Evolutionary conservation across 2,329 filamentous ascomycete species (phyloP).

Genomic region (Tolypocladium inflatum): DNA sequence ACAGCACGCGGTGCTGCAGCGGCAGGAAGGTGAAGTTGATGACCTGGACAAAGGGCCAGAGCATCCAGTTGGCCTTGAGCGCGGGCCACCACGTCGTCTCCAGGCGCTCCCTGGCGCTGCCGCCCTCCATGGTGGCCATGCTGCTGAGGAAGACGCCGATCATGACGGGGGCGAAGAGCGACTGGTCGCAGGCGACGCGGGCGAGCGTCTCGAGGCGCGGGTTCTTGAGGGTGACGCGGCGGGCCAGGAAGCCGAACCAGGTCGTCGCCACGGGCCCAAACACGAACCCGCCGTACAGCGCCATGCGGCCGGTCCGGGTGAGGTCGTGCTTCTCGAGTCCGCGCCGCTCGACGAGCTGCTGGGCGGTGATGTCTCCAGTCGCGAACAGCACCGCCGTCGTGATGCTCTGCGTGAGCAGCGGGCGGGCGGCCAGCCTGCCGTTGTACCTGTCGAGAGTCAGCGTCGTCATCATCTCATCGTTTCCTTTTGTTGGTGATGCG

Average conservation of each 20-base stretch:
- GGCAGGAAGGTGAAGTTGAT: conserved; percentile 85
- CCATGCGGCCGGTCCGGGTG: conserved; percentile 67
- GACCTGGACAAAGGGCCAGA: conserved; percentile 81
- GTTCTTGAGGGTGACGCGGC: conserved; percentile 53
- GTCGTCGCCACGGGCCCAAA: conserved; percentile 83
- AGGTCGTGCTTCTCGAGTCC: conserved; percentile 69
- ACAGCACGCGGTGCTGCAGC: conserved; percentile 70
- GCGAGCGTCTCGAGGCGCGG: conserved; percentile 63
- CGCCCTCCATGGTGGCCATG: conserved; percentile 77
- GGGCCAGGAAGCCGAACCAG: conserved; percentile 76
- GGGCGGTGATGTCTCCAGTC: conserved; percentile 81
- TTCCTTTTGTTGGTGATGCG: not conserved
- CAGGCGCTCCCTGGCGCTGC: conserved; percentile 53
- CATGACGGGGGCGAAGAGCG: conserved; percentile 74
- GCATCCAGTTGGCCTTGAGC: conserved; percentile 73
- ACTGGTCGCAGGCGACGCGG: conserved; percentile 73
- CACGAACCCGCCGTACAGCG: conserved; percentile 67
- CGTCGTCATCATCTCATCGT: not conserved
- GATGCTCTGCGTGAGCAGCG: conserved; percentile 81
- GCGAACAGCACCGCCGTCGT: conserved; percentile 90
- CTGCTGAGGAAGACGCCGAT: conserved; percentile 71
- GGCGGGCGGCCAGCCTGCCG: conserved; percentile 66
- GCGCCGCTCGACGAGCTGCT: conserved; percentile 79
- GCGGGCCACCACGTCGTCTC: conserved; percentile 60
- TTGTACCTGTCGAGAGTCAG: conserved; percentile 61